Evolutionary conservation across 129 eudicot species (phyloP).

Genomic region (Arctium lappa): DNA sequence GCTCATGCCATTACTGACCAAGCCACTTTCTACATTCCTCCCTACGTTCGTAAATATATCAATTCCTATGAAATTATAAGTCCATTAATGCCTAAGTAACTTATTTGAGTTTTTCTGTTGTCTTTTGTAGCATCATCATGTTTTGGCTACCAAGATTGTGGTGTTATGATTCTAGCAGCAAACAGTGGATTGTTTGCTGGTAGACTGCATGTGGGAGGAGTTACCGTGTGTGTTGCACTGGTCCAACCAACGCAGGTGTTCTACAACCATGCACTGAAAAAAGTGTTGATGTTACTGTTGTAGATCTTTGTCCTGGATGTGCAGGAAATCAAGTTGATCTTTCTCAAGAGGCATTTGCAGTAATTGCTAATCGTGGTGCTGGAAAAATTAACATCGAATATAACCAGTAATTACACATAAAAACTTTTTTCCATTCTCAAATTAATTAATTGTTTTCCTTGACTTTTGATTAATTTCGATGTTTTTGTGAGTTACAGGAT

Average conservation of each 20-base stretch:
- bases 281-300: not conserved
- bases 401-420: no score
- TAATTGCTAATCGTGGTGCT: no score
- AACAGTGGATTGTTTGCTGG: not conserved
- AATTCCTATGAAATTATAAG: not conserved
- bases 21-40: no score
- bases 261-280: conserved; percentile 11
- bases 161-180: conserved; percentile 36
- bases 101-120: not conserved
- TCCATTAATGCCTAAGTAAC: not conserved
- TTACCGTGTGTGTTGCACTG: conserved; percentile 21
- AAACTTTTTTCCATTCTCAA: no score
- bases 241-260: not conserved
- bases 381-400: no score
- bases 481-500: not conserved
- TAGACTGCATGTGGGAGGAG: conserved; percentile 25
- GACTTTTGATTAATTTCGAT: not conserved
- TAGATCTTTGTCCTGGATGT: conserved; percentile 21
- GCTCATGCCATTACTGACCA: no score
- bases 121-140: conserved; percentile 34
- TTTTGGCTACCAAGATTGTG: conserved; percentile 22
- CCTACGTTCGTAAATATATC: conserved; percentile 14
- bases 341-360: conserved; percentile 22
- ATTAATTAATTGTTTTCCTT: no score
- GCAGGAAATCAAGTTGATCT: conserved; percentile 17